Percentiles rank a stretch among this genome's conserved stretches.
Conservation (phyloP, 805 yeast species). For the Lachancea lanzarotensis region DNA sequence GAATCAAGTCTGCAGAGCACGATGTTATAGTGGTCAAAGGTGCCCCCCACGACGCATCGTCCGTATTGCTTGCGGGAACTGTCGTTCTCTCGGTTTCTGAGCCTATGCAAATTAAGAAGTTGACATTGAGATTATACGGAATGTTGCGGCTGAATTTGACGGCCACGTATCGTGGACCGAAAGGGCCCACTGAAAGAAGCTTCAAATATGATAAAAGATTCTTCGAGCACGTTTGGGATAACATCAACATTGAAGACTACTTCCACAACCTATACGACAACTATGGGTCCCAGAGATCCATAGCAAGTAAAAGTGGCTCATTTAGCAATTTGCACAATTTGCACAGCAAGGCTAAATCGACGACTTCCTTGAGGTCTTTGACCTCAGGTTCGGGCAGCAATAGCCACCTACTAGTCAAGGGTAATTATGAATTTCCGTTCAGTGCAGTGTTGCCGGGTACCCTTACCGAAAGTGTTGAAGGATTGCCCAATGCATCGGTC, state of each 20-base stretch:
- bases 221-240: constrained; percentile 76
- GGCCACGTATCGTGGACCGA: constrained; percentile 44
- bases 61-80: constrained; percentile 69
- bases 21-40: constrained; percentile 83
- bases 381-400: constrained; percentile 21
- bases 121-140: constrained; percentile 60
- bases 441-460: constrained; percentile 78
- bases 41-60: constrained; percentile 64
- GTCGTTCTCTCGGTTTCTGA: constrained; percentile 72
- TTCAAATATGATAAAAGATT: constrained; percentile 51
- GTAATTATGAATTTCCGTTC: constrained; percentile 89
- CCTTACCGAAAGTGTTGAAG: constrained; percentile 83
- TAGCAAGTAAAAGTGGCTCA: constrained; percentile 15
- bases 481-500: constrained; percentile 72
- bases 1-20: constrained; percentile 61
- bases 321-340: constrained; percentile 19
- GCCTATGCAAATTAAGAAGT: constrained; percentile 59
- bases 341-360: constrained; percentile 31
- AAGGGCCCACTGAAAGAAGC: constrained; percentile 42
- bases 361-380: constrained; percentile 31
- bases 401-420: constrained; percentile 48
- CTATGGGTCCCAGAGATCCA: constrained; percentile 16
- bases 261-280: constrained; percentile 27
- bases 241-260: constrained; percentile 46
- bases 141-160: constrained; percentile 61